Conservation (phyloP, 1,284 basidiomycete genomes). For the Microbotryum intermedium region DNA sequence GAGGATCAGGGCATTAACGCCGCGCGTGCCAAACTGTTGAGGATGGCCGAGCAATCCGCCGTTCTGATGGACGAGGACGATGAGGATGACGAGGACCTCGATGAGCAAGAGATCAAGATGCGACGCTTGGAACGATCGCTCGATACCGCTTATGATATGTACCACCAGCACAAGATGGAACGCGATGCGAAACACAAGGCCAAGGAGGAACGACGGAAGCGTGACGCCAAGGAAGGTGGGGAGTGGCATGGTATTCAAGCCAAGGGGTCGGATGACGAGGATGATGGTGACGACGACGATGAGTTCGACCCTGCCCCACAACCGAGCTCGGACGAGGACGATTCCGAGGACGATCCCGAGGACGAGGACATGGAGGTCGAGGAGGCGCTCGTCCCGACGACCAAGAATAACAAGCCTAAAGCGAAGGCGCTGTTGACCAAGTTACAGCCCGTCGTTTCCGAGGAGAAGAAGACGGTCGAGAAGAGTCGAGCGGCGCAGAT, state of each 20-base stretch:
- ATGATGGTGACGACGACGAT: conserved; percentile 39
- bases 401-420: conserved; percentile 23
- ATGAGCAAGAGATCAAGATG: conserved; percentile 47
- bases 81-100: conserved; percentile 43
- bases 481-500: conserved; percentile 52
- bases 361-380: conserved; percentile 48
- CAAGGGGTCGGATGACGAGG: conserved; percentile 33
- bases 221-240: conserved; percentile 54
- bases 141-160: conserved; percentile 80
- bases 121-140: conserved; percentile 66
- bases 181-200: conserved; percentile 85
- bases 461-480: conserved; percentile 35
- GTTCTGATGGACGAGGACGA: conserved; percentile 62
- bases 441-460: conserved; percentile 19
- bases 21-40: not conserved
- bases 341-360: conserved; percentile 52
- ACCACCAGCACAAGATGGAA: conserved; percentile 71
- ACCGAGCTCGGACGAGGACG: conserved; percentile 29
- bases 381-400: conserved; percentile 40
- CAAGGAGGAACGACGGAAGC: conserved; percentile 65
- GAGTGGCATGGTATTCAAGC: conserved; percentile 62
- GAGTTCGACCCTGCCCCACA: conserved; percentile 37
- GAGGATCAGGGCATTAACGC: conserved; percentile 38
- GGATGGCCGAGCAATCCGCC: conserved; percentile 37
- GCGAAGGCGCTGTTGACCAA: conserved; percentile 26